A percentile compares a stretch with the other conserved stretches of the same genome.
Conservation (phyloP, 768 basidiomycete genomes). For the Pholiota molesta region DNA sequence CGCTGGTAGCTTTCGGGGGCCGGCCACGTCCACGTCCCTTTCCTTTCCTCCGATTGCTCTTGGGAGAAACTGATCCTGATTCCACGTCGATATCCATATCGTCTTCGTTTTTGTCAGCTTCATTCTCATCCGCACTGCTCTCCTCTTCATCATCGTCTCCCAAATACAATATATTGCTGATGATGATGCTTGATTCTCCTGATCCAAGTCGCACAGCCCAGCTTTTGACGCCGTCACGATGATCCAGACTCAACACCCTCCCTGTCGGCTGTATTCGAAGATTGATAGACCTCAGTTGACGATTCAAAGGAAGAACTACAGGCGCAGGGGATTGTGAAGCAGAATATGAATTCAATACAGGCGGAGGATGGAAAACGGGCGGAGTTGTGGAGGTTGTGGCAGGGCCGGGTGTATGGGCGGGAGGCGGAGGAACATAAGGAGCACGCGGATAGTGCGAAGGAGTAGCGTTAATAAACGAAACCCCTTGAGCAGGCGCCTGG, state of each 20-base stretch:
- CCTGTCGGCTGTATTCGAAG: conserved; percentile 61
- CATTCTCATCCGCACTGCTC: conserved; percentile 54
- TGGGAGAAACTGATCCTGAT: conserved; percentile 35
- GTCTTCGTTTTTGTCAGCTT: conserved; percentile 38
- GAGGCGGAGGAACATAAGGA: conserved; percentile 44
- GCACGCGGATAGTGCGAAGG: conserved; percentile 60
- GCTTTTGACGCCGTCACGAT: conserved; percentile 69
- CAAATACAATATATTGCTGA: conserved; percentile 57
- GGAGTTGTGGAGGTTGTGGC: conserved; percentile 25
- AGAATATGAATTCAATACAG: conserved; percentile 29
- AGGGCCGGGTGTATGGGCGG: conserved; percentile 12
- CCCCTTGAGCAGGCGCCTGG: conserved; percentile 34
- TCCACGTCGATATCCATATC: conserved; percentile 47
- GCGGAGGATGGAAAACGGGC: conserved; percentile 23
- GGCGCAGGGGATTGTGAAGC: conserved; percentile 43
- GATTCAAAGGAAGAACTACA: conserved; percentile 36
- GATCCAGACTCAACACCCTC: conserved; percentile 60
- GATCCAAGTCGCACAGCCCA: conserved; percentile 70
- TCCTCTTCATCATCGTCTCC: conserved; percentile 62
- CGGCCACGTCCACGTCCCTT: conserved; percentile 42
- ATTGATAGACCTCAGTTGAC: conserved; percentile 55
- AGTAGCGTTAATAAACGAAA: conserved; percentile 35
- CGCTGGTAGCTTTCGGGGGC: conserved; percentile 32
- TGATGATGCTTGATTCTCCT: conserved; percentile 56
- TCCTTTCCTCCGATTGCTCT: conserved; percentile 47